Conservation (phyloP, 306 rosid species). For the Echinosophora koreensis region DNA sequence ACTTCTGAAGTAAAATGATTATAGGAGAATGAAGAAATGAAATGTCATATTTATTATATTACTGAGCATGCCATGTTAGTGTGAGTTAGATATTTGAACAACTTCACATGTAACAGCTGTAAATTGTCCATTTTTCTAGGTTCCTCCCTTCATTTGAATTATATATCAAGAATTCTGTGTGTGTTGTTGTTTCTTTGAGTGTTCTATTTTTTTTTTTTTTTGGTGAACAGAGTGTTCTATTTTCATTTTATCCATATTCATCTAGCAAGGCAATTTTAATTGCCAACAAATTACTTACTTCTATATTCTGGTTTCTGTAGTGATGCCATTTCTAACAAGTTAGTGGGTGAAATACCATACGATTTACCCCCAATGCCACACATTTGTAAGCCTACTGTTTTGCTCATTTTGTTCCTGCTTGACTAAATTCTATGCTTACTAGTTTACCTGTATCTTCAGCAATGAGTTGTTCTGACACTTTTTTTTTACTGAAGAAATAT, state of each 20-base stretch:
- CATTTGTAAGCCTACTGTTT: conserved; percentile 68
- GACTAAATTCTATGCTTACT: conserved; percentile 5
- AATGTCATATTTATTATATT: background rate
- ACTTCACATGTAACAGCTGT: background rate
- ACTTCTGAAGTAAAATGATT: background rate
- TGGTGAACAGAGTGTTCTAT: too few relatives aligned
- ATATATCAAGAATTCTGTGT: too few relatives aligned
- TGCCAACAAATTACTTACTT: conserved; percentile 18
- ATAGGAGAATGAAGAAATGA: background rate
- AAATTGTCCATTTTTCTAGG: too few relatives aligned
- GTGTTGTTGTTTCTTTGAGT: too few relatives aligned
- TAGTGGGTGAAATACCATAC: conserved; percentile 76
- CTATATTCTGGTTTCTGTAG: conserved; percentile 56
- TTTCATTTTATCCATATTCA: too few relatives aligned
- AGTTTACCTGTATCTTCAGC: conserved; percentile 6
- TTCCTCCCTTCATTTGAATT: too few relatives aligned
- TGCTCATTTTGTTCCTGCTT: conserved; percentile 4
- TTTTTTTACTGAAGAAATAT: conserved; percentile 63
- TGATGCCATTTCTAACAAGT: conserved; percentile 80
- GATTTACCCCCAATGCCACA: conserved; percentile 85
- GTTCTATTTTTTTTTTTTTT: too few relatives aligned
- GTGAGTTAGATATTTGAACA: background rate
- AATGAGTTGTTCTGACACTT: conserved; percentile 42
- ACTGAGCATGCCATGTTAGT: background rate
- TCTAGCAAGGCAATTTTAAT: too few relatives aligned